These are phyloP conservation scores for Fusarium sacchari DNA, from an alignment of 2,329 filamentous ascomycete species.

Conservation along the genomic window DNA sequence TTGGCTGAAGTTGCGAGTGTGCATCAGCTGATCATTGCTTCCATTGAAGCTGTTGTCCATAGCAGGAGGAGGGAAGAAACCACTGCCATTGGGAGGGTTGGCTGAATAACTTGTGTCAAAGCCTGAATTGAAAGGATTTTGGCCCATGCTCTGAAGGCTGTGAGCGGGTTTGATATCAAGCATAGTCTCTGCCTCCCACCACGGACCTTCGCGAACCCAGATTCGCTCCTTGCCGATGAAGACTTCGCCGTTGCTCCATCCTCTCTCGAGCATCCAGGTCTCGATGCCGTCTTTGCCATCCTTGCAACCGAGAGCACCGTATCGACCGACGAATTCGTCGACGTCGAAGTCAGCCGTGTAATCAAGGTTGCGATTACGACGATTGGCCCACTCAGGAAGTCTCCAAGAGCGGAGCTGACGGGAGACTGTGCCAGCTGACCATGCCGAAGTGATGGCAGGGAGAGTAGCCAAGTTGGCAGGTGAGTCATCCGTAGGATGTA, in stretches of 20 bases:
- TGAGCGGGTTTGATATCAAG: conserved; percentile 83
- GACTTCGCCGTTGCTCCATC: conserved; percentile 98
- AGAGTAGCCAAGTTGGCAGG: conserved; percentile 79
- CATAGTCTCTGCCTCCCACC: conserved; percentile 99
- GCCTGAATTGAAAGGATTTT: conserved; percentile 55
- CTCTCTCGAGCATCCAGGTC: conserved; percentile 91
- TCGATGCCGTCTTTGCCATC: conserved; percentile 94
- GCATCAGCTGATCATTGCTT: conserved; percentile 78
- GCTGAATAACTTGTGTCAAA: conserved; percentile 80
- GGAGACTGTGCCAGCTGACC: conserved; percentile 93
- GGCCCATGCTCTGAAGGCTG: conserved; percentile 53
- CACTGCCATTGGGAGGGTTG: conserved; percentile 70
- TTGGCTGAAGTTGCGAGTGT: conserved; percentile 65
- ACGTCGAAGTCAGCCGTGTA: conserved; percentile 97
- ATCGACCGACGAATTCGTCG: conserved; percentile 89
- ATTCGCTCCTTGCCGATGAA: conserved; percentile 90
- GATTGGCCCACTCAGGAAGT: conserved; percentile 95
- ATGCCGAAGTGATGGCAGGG: conserved; percentile 79
- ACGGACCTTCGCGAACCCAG: conserved; percentile 93
- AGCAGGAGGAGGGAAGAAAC: conserved; percentile 75
- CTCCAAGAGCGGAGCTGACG: conserved; percentile 94
- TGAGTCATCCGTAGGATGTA: conserved; percentile 90
- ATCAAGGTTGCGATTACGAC: conserved; percentile 88
- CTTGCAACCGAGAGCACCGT: conserved; percentile 83
- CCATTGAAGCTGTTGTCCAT: conserved; percentile 70